Conservation (phyloP, 1,284 basidiomycete genomes). For the Microbotryum intermedium region DNA sequence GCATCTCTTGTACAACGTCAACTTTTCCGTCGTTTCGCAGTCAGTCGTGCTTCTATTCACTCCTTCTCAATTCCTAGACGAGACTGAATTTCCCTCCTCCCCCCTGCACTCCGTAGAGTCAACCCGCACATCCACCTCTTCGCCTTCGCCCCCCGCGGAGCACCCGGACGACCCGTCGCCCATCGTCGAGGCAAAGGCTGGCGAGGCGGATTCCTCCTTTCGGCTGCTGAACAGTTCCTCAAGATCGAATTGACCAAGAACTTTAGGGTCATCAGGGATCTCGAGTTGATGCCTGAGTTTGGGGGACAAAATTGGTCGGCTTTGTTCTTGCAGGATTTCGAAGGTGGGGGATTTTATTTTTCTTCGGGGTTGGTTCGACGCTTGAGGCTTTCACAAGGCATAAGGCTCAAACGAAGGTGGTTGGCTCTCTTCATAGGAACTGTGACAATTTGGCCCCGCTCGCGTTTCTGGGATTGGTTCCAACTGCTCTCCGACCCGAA, state of each 20-base stretch:
- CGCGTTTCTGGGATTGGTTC: conserved; percentile 69
- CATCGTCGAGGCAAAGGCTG: conserved; percentile 90
- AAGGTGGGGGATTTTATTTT: conserved; percentile 46
- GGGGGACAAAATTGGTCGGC: conserved; percentile 91
- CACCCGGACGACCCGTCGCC: conserved; percentile 85
- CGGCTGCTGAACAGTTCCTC: conserved; percentile 59
- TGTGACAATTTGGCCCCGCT: conserved; percentile 69
- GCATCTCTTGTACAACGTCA: conserved; percentile 53
- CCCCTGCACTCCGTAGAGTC: no score
- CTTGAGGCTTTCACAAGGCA: neutral
- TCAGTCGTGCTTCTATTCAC: no score
- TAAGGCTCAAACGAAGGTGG: no score
- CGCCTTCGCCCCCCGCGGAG: conserved; percentile 89
- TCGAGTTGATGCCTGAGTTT: conserved; percentile 79
- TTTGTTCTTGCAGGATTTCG: conserved; percentile 83
- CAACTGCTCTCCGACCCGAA: conserved; percentile 62
- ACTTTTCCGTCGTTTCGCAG: conserved; percentile 89
- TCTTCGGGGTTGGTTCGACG: no score
- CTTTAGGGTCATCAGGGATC: conserved; percentile 88
- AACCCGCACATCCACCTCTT: conserved; percentile 92
- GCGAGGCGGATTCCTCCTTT: conserved; percentile 87
- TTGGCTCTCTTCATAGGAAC: conserved; percentile 27
- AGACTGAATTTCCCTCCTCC: no score
- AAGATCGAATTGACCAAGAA: conserved; percentile 93
- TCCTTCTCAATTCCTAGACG: no score